These are phyloP conservation scores for Leccinum angustisporum DNA, from an alignment of 1,284 basidiomycete species.

Conservation along the genomic window DNA sequence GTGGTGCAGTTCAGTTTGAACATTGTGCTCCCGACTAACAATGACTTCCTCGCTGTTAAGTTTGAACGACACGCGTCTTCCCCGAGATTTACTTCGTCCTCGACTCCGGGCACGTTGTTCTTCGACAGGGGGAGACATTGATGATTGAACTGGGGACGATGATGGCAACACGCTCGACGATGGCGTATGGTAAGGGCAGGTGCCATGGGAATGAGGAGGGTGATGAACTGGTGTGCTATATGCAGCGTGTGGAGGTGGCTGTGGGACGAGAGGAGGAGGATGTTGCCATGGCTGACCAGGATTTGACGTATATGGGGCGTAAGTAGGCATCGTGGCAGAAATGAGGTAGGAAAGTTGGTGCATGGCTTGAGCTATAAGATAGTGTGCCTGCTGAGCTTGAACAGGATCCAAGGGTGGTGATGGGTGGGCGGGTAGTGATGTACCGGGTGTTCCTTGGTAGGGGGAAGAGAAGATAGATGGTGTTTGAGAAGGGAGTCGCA, in stretches of 20 bases:
- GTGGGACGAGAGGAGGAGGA: not conserved
- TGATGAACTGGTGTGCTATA: slow-evolving; percentile 20
- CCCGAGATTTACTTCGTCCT: slow-evolving; percentile 27
- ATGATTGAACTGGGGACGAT: slow-evolving; percentile 26
- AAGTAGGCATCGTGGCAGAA: slow-evolving; percentile 32
- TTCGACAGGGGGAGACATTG: slow-evolving; percentile 20
- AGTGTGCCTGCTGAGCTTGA: slow-evolving; percentile 35
- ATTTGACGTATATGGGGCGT: slow-evolving; percentile 17
- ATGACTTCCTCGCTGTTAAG: slow-evolving; percentile 18
- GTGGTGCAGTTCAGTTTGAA: slow-evolving; percentile 7
- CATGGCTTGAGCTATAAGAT: slow-evolving; percentile 33
- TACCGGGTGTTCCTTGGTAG: slow-evolving; percentile 7
- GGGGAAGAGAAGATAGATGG: slow-evolving; percentile 17
- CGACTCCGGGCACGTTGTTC: slow-evolving; percentile 17
- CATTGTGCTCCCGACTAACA: slow-evolving; percentile 6
- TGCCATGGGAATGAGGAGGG: slow-evolving; percentile 9
- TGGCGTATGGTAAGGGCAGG: slow-evolving; percentile 21
- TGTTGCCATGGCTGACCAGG: slow-evolving; percentile 25
- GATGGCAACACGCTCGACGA: slow-evolving; percentile 26
- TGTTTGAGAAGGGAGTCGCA: slow-evolving; percentile 21
- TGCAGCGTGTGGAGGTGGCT: slow-evolving; percentile 3
- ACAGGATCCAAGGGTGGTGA: slow-evolving; percentile 26
- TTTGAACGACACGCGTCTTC: slow-evolving; percentile 33
- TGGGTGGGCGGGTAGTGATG: slow-evolving; percentile 12
- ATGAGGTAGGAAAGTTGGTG: slow-evolving; percentile 34